Base-by-base conservation (phyloP, 2,329 filamentous ascomycete genomes). In the Fusarium nelsonii region DNA sequence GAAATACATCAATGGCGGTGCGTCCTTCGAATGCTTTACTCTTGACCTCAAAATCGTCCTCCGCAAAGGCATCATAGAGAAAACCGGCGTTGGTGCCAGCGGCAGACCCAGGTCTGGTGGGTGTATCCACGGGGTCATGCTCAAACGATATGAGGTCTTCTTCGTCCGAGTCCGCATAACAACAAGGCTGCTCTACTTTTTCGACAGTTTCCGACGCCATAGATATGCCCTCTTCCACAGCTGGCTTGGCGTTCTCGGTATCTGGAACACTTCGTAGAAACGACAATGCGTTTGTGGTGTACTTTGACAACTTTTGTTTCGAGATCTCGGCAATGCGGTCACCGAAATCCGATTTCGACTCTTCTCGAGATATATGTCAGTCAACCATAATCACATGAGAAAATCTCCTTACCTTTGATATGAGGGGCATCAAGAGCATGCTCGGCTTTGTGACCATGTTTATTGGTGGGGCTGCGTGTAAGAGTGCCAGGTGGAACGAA, bases 101-200 rank as follows among this genome's bases (percentile, higher is more conserved):
- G 3, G 6, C 1, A 2, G 14, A 2, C 15, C 30, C 10, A 6
- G 4, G n/a, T 6, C 23, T 20, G 14, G 18, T 12, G 14, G 14
- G 10, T 32, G 14, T 11, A 12, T 9, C 14, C 12, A 28, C 20
- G 16, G 12, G 16, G 12, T 10, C 23, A 2, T 8, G 6, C 4
- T 57, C 63, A 10, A 62, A 66, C 2, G 32, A 56, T 8, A 57
- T 66, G 5, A 66, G 28, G 11, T 51, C 63, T 20, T 56, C 56
- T 7, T 37, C 50, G 1, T 28, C 40, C 3, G 23, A 15, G 9
- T 15, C 32, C 6, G 4, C 16, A 23, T 14, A 10, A 18, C 16
- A 20, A 16, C 10, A 32, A 26, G 6, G 15, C 5, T 1, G 15
- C 11, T 5, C 28, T 4, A 26, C 6, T 8, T 9, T 10, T 9